These are phyloP conservation scores for Capsella rubella DNA, from an alignment of 441 rosid species.

Conservation along the genomic window DNA sequence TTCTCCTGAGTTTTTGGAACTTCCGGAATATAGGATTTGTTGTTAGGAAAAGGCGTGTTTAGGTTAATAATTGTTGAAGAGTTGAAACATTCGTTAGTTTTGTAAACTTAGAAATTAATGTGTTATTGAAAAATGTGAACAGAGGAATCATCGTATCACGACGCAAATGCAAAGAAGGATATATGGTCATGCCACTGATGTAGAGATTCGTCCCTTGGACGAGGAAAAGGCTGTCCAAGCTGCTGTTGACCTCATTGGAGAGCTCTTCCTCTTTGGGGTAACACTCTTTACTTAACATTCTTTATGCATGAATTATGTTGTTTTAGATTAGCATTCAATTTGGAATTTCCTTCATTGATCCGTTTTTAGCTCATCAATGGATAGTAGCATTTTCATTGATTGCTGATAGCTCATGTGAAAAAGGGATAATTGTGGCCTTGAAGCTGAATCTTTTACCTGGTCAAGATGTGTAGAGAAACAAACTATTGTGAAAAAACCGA, in stretches of 20 bases:
- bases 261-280: conserved; percentile 88
- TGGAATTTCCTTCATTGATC: background rate
- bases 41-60: background rate
- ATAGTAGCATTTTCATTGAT: conserved; percentile 11
- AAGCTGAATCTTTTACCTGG: background rate
- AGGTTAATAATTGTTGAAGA: conserved; percentile 4
- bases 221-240: conserved; percentile 97
- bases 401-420: conserved; percentile 12
- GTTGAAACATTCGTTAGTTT: background rate
- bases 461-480: background rate
- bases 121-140: conserved; percentile 28
- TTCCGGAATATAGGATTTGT: background rate
- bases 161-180: conserved; percentile 80
- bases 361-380: background rate
- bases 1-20: background rate
- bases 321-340: background rate
- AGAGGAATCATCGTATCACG: conserved; percentile 78
- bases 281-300: conserved; percentile 1
- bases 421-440: background rate
- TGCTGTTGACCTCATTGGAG: conserved; percentile 93
- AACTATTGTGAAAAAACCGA: background rate
- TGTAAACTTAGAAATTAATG: background rate
- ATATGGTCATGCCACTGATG: conserved; percentile 79
- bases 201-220: conserved; percentile 85
- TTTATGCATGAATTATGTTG: background rate